Percentiles rank a stretch among this genome's conserved stretches.
Conservation (phyloP, 495 filamentous ascomycete genomes). For the Aspergillus heteromorphus region DNA sequence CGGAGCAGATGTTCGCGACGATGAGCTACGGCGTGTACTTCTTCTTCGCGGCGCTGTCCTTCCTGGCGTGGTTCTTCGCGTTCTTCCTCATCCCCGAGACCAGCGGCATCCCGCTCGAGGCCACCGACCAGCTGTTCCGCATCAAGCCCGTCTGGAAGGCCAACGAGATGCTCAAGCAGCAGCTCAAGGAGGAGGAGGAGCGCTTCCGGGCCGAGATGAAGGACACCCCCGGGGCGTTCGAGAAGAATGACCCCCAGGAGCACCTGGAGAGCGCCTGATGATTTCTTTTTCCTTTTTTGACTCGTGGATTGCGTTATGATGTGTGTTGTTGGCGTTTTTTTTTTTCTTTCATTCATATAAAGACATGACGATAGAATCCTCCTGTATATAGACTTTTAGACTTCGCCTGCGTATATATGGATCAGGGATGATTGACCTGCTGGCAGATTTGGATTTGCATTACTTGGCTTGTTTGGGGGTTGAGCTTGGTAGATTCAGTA, state of each 20-base stretch:
- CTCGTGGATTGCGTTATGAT: too few relatives aligned
- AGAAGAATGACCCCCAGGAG: slow-evolving; percentile 9
- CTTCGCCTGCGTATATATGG: not conserved
- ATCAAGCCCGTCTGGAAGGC: slow-evolving; percentile 50
- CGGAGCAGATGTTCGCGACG: slow-evolving; percentile 64
- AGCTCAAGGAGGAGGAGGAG: slow-evolving; percentile 32
- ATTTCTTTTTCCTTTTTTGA: not conserved
- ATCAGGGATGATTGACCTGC: not conserved
- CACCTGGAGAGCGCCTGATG: not conserved
- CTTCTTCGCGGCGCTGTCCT: slow-evolving; percentile 68
- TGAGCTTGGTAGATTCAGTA: too few relatives aligned
- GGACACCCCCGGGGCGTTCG: slow-evolving; percentile 13
- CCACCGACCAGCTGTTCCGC: slow-evolving; percentile 52
- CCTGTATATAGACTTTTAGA: not conserved
- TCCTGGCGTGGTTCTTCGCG: slow-evolving; percentile 59
- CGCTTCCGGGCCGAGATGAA: slow-evolving; percentile 32
- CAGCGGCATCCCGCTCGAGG: slow-evolving; percentile 48
- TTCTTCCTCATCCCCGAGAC: slow-evolving; percentile 66
- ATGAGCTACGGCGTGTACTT: slow-evolving; percentile 72
- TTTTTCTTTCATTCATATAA: too few relatives aligned
- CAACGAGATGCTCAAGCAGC: slow-evolving; percentile 30
- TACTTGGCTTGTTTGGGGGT: not conserved
- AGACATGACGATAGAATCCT: too few relatives aligned
- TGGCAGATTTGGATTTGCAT: not conserved
- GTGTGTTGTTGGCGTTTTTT: not conserved